Conservation (phyloP, 352 stramenopile species). For the Pythium phragmitis region DNA sequence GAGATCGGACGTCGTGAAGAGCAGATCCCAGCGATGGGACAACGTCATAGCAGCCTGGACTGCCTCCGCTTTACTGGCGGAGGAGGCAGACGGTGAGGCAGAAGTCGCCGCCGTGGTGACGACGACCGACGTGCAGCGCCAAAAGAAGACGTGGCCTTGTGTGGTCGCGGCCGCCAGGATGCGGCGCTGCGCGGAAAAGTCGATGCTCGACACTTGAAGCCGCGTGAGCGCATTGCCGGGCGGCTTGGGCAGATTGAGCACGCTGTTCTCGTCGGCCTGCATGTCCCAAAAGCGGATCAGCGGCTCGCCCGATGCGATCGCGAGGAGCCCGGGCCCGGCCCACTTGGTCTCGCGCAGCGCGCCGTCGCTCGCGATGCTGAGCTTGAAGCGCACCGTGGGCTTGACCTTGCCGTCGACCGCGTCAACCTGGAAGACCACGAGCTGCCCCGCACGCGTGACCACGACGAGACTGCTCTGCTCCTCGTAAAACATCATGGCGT, state of each 20-base stretch:
- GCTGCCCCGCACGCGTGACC: constrained; percentile 87
- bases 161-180: constrained; percentile 86
- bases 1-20: constrained; percentile 56
- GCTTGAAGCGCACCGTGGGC: constrained; percentile 85
- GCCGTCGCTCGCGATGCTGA: constrained; percentile 83
- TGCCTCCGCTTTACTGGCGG: neutral
- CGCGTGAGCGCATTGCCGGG: neutral
- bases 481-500: constrained; percentile 90
- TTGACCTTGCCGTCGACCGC: constrained; percentile 80
- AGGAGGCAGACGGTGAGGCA: constrained; percentile 1
- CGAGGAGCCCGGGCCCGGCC: constrained; percentile 88
- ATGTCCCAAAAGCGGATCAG: constrained; percentile 93
- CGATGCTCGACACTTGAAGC: constrained; percentile 82
- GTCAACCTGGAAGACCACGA: constrained; percentile 90
- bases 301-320: constrained; percentile 86
- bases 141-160: constrained; percentile 88
- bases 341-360: constrained; percentile 84
- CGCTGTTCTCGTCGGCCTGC: constrained; percentile 90
- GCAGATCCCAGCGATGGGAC: constrained; percentile 66
- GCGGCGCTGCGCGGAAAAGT: constrained; percentile 87
- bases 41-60: constrained; percentile 17
- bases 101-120: constrained; percentile 13
- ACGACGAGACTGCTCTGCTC: constrained; percentile 81
- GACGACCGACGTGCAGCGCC: constrained; percentile 69
- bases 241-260: constrained; percentile 75